These are phyloP conservation scores for Penicillium sp. DNA, from an alignment of 2,329 filamentous ascomycete genomes.

Conservation along the genomic window DNA sequence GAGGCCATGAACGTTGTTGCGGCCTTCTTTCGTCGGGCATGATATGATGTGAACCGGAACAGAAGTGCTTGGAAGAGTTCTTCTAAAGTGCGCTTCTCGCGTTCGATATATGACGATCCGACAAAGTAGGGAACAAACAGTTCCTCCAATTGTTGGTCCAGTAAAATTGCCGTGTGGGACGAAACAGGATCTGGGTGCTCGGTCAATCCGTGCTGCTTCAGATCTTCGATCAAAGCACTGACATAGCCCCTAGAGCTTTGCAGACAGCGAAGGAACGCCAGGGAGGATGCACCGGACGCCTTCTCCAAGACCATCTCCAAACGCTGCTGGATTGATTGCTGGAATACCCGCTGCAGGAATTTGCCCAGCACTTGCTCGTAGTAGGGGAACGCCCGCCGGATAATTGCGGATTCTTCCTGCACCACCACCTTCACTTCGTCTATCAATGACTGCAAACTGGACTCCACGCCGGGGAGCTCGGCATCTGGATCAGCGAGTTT, in stretches of 20 bases:
- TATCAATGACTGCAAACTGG: constrained; percentile 84
- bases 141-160: constrained; percentile 69
- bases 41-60: constrained; percentile 97
- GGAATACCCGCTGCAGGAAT: constrained; percentile 93
- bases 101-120: constrained; percentile 65
- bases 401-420: constrained; percentile 95
- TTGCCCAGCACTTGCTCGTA: constrained; percentile 91
- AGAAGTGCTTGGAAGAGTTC: constrained; percentile 86
- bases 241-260: constrained; percentile 92
- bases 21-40: constrained; percentile 75
- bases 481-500: constrained; percentile 90
- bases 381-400: constrained; percentile 93
- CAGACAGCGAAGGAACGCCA: constrained; percentile 86
- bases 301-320: constrained; percentile 96
- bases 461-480: constrained; percentile 87
- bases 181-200: constrained; percentile 93
- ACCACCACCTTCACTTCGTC: constrained; percentile 95
- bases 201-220: constrained; percentile 91
- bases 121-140: constrained; percentile 67
- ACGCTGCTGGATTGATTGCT: constrained; percentile 95
- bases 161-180: constrained; percentile 71
- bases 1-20: constrained; percentile 92
- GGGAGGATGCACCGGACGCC: constrained; percentile 83
- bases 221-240: constrained; percentile 80
- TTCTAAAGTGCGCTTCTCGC: constrained; percentile 68